Evolutionary conservation across 2,329 filamentous ascomycete genomes (phyloP).

Genomic region (Didymella glomerata): DNA sequence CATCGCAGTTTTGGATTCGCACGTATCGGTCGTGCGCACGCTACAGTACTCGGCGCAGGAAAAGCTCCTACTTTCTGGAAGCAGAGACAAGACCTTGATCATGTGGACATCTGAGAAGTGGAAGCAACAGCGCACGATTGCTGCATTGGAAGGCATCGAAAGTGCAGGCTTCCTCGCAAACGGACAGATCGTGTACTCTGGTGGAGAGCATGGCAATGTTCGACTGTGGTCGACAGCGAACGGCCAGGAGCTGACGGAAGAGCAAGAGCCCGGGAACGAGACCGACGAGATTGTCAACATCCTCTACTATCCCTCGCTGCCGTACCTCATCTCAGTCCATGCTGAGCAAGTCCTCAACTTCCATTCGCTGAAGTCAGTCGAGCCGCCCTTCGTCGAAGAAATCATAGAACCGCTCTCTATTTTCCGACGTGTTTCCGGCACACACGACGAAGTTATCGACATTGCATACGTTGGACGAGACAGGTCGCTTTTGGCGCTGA

Average conservation of each 20-base stretch:
- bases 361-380: conserved; percentile 65
- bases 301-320: conserved; percentile 69
- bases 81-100: conserved; percentile 92
- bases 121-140: conserved; percentile 82
- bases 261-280: conserved; percentile 69
- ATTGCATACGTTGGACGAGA: conserved; percentile 84
- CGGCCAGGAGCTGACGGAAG: conserved; percentile 79
- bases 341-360: conserved; percentile 87
- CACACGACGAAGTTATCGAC: conserved; percentile 97
- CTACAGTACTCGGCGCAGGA: conserved; percentile 81
- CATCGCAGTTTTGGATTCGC: conserved; percentile 82
- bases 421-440: conserved; percentile 86
- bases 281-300: conserved; percentile 75
- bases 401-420: conserved; percentile 66
- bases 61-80: conserved; percentile 80
- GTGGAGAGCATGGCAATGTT: conserved; percentile 81
- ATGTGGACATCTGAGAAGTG: conserved; percentile 89
- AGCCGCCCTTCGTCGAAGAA: conserved; percentile 50
- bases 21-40: conserved; percentile 92
- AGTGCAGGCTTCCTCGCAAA: conserved; percentile 78
- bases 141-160: conserved; percentile 86
- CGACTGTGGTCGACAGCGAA: conserved; percentile 83
- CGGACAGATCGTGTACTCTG: conserved; percentile 79
- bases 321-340: conserved; percentile 82
- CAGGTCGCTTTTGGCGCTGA: conserved; percentile 82